A percentile compares a stretch with the other conserved stretches of the same genome.
phyloP scores from a whole-genome alignment of 2,329 filamentous ascomycete genomes.

The Endoconidiophora polonica region DNA sequence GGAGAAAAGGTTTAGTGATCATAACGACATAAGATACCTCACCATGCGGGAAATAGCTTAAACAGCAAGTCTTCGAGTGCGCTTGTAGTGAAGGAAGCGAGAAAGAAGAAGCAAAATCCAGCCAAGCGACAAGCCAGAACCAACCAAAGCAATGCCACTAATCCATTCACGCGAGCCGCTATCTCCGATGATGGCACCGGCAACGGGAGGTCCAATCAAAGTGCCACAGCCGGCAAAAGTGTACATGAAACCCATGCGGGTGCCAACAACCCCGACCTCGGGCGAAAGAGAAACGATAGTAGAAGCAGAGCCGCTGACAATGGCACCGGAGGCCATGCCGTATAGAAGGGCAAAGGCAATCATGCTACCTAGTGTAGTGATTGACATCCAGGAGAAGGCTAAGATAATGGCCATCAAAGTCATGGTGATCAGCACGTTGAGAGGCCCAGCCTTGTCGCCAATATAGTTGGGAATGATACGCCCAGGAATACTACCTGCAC shows the following conservation, averaged over 20 bases:
- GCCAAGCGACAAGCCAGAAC: conserved; percentile 18
- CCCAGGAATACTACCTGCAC: conserved; percentile 29
- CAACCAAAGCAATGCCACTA: conserved; percentile 20
- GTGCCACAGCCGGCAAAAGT: conserved; percentile 29
- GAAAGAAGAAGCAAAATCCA: conserved; percentile 15
- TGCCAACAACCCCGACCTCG: conserved; percentile 25
- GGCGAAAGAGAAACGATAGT: conserved; percentile 26
- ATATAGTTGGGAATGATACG: conserved; percentile 28
- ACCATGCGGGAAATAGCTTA: no score
- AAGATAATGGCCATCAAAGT: conserved; percentile 28
- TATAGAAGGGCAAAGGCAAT: conserved; percentile 28
- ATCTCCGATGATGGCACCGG: conserved; percentile 23
- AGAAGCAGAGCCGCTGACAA: conserved; percentile 27
- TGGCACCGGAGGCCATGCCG: conserved; percentile 29
- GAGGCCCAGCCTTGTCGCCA: conserved; percentile 26
- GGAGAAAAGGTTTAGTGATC: neutral
- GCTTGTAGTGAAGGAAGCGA: conserved; percentile 13
- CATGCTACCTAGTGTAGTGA: conserved; percentile 21
- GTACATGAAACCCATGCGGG: conserved; percentile 25
- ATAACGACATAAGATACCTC: neutral
- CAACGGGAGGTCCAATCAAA: conserved; percentile 27
- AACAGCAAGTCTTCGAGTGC: neutral
- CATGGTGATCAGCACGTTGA: conserved; percentile 24
- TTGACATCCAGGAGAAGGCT: conserved; percentile 31
- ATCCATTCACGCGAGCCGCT: conserved; percentile 19